A percentile compares a stretch with the other conserved stretches of the same genome.
Conservation (phyloP, 1,284 basidiomycete genomes). For the Trichosporon ovoides region DNA sequence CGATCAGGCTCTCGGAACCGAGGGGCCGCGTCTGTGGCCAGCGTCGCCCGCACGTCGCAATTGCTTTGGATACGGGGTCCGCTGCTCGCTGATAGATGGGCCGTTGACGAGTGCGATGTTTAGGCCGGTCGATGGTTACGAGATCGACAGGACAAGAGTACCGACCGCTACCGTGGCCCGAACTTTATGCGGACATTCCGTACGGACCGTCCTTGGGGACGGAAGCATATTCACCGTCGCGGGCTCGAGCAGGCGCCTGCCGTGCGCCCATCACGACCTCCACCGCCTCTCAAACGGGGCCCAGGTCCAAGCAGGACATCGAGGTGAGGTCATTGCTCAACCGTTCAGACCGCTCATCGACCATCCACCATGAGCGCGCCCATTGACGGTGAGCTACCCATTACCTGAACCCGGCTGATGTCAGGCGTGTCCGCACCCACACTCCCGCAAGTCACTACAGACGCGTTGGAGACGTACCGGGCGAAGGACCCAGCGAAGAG, state of each 20-base stretch:
- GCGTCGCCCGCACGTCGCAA: too few species aligned
- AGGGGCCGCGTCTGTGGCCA: too few species aligned
- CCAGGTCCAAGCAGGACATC: not conserved
- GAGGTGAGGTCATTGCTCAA: constrained; percentile 5
- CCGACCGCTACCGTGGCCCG: not conserved
- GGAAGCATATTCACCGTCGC: constrained; percentile 1
- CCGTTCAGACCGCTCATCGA: not conserved
- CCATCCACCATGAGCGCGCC: constrained; percentile 1
- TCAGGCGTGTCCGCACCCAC: constrained; percentile 9
- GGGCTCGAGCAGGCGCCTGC: not conserved
- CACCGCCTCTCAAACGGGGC: not conserved
- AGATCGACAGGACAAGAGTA: not conserved
- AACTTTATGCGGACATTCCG: too few species aligned
- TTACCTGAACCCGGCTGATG: not conserved
- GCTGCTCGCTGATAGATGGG: too few species aligned
- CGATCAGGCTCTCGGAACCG: too few species aligned
- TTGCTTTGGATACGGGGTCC: too few species aligned
- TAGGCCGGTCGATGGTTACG: not conserved
- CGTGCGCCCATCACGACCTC: not conserved
- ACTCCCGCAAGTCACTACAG: constrained; percentile 50
- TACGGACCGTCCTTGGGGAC: not conserved
- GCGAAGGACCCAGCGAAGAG: constrained; percentile 77
- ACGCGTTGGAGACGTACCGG: constrained; percentile 75
- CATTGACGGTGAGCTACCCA: not conserved
- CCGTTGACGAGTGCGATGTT: too few species aligned